Evolutionary conservation across 306 rosid species (phyloP).

Genomic region (Ammopiptanthus mongolicus): DNA sequence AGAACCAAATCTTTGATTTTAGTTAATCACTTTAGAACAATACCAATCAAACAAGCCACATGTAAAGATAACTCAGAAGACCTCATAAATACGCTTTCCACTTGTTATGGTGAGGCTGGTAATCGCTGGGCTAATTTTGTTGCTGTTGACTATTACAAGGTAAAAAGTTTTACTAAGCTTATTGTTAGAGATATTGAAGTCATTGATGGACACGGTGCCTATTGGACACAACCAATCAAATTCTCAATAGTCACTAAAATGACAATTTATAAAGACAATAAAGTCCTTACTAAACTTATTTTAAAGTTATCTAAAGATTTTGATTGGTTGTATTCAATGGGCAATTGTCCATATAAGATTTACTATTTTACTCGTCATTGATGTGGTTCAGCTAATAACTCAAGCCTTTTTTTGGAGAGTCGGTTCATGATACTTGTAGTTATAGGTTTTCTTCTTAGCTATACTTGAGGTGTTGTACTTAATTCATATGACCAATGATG

Average conservation of each 20-base stretch:
- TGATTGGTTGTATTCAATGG: too few relatives aligned
- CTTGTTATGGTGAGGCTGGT: conserved; percentile 26
- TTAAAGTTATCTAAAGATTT: too few relatives aligned
- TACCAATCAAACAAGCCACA: conserved; percentile 16
- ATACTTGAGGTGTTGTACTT: background rate
- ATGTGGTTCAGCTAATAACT: too few relatives aligned
- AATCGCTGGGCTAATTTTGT: conserved; percentile 43
- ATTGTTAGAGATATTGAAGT: too few relatives aligned
- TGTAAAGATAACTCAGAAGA: conserved; percentile 30
- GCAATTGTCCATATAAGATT: too few relatives aligned
- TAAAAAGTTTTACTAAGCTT: background rate
- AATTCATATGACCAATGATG: background rate
- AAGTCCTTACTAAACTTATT: too few relatives aligned
- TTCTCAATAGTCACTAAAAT: too few relatives aligned
- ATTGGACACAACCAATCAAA: too few relatives aligned
- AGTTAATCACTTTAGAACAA: conserved; percentile 28
- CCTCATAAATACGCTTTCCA: conserved; percentile 27
- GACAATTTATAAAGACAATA: too few relatives aligned
- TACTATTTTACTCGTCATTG: too few relatives aligned
- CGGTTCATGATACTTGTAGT: background rate
- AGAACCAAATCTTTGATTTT: conserved; percentile 36
- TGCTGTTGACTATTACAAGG: conserved; percentile 48
- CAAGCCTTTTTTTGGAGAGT: too few relatives aligned
- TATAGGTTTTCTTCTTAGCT: background rate
- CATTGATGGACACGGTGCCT: too few relatives aligned